Percentiles rank a stretch among this genome's conserved stretches.
phyloP scores from a whole-genome alignment of 805 yeast genomes.

The Candida boidinii region DNA sequence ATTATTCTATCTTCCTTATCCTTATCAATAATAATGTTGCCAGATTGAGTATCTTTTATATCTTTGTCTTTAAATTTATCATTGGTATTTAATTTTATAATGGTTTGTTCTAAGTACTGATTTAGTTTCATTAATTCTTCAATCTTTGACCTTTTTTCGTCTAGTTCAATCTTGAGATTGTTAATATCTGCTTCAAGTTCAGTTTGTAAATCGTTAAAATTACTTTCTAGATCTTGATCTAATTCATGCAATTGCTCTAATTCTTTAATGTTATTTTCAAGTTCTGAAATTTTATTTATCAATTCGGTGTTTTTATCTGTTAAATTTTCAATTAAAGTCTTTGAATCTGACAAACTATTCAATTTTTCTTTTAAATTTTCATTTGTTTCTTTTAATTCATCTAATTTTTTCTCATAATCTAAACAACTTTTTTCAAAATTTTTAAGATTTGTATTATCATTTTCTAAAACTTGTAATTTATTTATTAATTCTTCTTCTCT shows the following conservation, averaged over 20 bases:
- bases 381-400: constrained; percentile 8
- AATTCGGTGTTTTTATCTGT: constrained; percentile 29
- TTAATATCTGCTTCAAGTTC: constrained; percentile 33
- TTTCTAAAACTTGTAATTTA: constrained; percentile 14
- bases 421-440: constrained; percentile 4
- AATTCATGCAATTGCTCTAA: constrained; percentile 41
- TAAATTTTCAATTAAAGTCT: constrained; percentile 25
- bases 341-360: constrained; percentile 20
- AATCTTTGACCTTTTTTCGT: constrained; percentile 10
- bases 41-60: too few species aligned
- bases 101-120: constrained; percentile 26
- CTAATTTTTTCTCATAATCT: constrained; percentile 1
- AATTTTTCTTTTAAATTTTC: constrained; percentile 20
- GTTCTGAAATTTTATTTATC: constrained; percentile 19
- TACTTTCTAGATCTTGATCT: constrained; percentile 41
- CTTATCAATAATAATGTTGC: neutral
- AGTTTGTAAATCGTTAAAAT: constrained; percentile 32
- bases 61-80: too few species aligned
- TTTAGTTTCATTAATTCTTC: constrained; percentile 14
- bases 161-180: constrained; percentile 12
- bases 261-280: constrained; percentile 33
- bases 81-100: neutral
- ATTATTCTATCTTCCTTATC: constrained; percentile 3
- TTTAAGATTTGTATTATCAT: constrained; percentile 11
- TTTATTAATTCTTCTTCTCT: constrained; percentile 18